Evolutionary conservation across 352 stramenopile species (phyloP).

Genomic region (Phytophthora aleatoria): DNA sequence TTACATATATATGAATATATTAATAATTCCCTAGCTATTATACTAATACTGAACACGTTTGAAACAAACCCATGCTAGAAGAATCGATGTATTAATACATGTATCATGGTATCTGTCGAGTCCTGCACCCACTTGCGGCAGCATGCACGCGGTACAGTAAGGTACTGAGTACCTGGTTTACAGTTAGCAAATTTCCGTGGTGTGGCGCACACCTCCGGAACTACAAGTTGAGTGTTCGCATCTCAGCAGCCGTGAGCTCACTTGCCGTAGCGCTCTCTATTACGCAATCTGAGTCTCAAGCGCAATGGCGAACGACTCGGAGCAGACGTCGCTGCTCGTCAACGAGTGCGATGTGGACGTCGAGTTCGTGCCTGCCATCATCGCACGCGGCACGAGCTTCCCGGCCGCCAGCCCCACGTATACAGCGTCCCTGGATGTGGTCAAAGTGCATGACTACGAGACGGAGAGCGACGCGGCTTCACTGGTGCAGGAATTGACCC

Average conservation of each 20-base stretch:
- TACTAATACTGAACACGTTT: no score
- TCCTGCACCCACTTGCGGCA: no score
- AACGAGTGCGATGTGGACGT: conserved; percentile 25
- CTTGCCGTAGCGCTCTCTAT: background rate
- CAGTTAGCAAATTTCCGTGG: background rate
- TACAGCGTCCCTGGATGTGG: conserved; percentile 38
- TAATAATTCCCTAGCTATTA: no score
- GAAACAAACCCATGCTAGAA: no score
- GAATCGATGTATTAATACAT: no score
- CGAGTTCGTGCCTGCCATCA: conserved; percentile 38
- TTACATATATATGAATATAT: no score
- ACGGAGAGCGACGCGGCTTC: conserved; percentile 31
- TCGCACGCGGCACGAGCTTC: conserved; percentile 59
- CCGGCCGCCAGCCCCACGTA: conserved; percentile 57
- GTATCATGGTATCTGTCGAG: no score
- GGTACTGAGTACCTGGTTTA: no score
- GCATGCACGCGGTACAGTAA: no score
- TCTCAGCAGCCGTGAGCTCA: background rate
- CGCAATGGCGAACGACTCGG: conserved; percentile 12
- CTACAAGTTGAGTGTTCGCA: conserved; percentile 1
- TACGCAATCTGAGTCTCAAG: background rate
- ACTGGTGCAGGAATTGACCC: conserved; percentile 25
- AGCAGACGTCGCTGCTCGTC: conserved; percentile 25
- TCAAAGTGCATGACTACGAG: conserved; percentile 48
- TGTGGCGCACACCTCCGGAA: conserved; percentile 6